Evolutionary conservation across 352 stramenopile genomes (phyloP).

Genomic region (Pythium phragmitis): DNA sequence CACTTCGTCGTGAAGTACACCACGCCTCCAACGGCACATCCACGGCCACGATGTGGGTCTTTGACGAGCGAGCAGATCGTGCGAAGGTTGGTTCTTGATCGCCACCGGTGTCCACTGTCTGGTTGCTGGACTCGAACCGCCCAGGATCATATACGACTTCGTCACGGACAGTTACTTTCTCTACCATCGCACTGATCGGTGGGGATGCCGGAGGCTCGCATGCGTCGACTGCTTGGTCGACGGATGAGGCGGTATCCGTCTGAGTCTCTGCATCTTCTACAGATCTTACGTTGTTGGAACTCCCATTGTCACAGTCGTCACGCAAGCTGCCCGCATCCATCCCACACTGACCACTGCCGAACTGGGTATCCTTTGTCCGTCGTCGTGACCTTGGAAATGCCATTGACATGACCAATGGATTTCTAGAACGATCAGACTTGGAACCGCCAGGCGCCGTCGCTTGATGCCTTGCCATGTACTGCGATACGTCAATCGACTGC

Average conservation of each 20-base stretch:
- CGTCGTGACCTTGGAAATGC: conserved; percentile 6
- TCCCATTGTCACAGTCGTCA: not conserved
- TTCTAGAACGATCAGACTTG: conserved; percentile 1
- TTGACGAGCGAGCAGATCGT: not conserved
- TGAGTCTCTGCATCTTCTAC: conserved; percentile 9
- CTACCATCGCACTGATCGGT: not conserved
- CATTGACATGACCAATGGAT: conserved; percentile 38
- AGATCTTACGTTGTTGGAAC: not conserved
- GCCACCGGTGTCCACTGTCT: not conserved
- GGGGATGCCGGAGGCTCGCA: not conserved
- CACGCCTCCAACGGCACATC: conserved; percentile 13
- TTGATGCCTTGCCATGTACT: not conserved
- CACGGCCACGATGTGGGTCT: not conserved
- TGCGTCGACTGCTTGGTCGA: not conserved
- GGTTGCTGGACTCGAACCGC: not conserved
- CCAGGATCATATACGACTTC: not conserved
- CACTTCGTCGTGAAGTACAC: conserved; percentile 4
- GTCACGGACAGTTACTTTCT: not conserved
- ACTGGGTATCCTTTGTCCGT: not conserved
- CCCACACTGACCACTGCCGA: too few relatives aligned
- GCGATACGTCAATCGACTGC: conserved; percentile 14
- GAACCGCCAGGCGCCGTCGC: not conserved
- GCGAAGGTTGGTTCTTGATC: not conserved
- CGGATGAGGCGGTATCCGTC: not conserved
- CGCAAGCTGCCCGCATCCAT: too few relatives aligned